Evolutionary conservation across 148 eudicot species (phyloP).

Genomic region (Simmondsia chinensis): DNA sequence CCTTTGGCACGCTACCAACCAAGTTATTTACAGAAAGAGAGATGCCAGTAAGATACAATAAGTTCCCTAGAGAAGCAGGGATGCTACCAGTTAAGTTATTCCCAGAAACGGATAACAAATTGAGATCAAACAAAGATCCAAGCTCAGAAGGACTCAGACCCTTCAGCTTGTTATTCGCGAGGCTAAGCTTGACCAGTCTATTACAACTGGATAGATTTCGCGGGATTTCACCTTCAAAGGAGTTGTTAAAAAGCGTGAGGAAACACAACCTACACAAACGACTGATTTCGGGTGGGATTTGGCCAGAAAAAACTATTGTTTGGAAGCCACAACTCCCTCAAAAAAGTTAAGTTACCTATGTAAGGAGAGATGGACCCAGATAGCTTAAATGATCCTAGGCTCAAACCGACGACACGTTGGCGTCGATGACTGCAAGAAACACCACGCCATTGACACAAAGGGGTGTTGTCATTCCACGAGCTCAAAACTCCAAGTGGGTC

Average conservation of each 20-base stretch:
- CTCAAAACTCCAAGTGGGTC: constrained; percentile 10
- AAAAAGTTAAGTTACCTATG: constrained; percentile 10
- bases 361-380: constrained; percentile 12
- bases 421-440: background rate
- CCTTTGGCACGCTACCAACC: constrained; percentile 9
- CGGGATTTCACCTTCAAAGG: constrained; percentile 9
- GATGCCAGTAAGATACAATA: background rate
- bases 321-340: background rate
- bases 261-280: constrained; percentile 2
- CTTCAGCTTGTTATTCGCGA: constrained; percentile 3
- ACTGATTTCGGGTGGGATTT: constrained; percentile 14
- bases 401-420: background rate
- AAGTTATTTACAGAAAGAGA: background rate
- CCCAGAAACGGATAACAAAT: background rate
- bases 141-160: constrained; percentile 19
- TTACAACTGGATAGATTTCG: constrained; percentile 10
- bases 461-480: constrained; percentile 13
- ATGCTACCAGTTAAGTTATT: constrained; percentile 9
- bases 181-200: background rate
- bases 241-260: constrained; percentile 4
- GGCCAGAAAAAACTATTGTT: constrained; percentile 13
- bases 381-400: constrained; percentile 2
- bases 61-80: constrained; percentile 15
- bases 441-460: constrained; percentile 10
- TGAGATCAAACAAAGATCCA: constrained; percentile 13